Percentiles rank a stretch among this genome's conserved stretches.
These are phyloP conservation scores for Fusarium albosuccineum DNA, from an alignment of 2,329 filamentous ascomycete species.

Conservation along the genomic window DNA sequence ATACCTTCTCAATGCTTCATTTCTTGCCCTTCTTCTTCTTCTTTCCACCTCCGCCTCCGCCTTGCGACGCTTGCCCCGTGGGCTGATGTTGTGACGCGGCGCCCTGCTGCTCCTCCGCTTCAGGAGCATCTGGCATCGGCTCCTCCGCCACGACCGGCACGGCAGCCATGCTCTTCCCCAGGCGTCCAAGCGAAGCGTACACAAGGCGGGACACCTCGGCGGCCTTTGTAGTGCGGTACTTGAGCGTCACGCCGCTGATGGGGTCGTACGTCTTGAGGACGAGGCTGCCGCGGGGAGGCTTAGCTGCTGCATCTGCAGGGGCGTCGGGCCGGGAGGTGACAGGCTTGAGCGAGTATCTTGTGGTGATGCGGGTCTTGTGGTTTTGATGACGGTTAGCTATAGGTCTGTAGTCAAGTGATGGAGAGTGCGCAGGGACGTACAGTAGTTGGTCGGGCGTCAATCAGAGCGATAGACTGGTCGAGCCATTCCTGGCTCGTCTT, in stretches of 20 bases:
- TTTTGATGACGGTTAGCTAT: constrained; percentile 21
- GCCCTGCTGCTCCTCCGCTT: constrained; percentile 47
- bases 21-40: constrained; percentile 69
- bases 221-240: constrained; percentile 92
- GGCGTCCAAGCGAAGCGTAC: constrained; percentile 74
- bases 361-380: constrained; percentile 86
- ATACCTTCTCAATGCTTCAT: constrained; percentile 54
- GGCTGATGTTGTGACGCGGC: constrained; percentile 36
- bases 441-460: constrained; percentile 86
- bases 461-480: constrained; percentile 84
- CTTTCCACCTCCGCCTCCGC: constrained; percentile 62
- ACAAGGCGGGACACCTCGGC: constrained; percentile 90
- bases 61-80: constrained; percentile 45
- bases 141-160: constrained; percentile 61
- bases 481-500: constrained; percentile 91
- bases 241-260: constrained; percentile 81
- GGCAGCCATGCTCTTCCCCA: constrained; percentile 78
- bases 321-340: constrained; percentile 43
- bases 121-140: constrained; percentile 57
- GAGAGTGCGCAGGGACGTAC: constrained; percentile 64
- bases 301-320: constrained; percentile 48
- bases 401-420: background rate
- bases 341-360: constrained; percentile 83
- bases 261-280: constrained; percentile 93
- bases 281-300: constrained; percentile 75